Evolutionary conservation across 208 protist species (phyloP).

Genomic region (Leishmania major): DNA sequence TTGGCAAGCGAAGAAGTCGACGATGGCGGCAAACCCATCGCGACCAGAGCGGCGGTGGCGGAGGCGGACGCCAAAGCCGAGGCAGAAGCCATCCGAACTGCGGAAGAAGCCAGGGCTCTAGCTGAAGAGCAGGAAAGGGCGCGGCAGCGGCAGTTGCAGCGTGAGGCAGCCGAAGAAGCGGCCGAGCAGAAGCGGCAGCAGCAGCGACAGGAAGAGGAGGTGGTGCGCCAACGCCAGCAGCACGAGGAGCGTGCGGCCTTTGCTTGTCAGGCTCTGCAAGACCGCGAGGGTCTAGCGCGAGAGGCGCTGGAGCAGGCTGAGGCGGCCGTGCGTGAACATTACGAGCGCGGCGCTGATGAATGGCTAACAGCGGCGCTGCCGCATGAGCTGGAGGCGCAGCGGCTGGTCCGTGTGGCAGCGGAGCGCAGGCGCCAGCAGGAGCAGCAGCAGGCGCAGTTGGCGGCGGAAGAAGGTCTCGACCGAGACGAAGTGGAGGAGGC

Average conservation of each 20-base stretch:
- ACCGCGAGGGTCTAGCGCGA: constrained; percentile 25
- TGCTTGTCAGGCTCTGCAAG: constrained; percentile 15
- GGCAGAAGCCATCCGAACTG: not conserved
- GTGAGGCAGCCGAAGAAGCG: not conserved
- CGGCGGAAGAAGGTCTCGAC: constrained; percentile 5
- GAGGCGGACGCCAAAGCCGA: not conserved
- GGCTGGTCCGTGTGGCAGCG: constrained; percentile 3
- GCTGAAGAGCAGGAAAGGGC: constrained; percentile 7
- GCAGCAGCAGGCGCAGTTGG: not conserved
- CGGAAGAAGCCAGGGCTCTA: not conserved
- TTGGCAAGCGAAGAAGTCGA: not conserved
- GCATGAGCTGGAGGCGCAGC: constrained; percentile 12
- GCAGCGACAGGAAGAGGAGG: constrained; percentile 11
- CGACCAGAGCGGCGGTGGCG: not conserved
- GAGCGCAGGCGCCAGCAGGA: constrained; percentile 12
- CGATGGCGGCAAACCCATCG: not conserved
- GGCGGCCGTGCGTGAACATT: constrained; percentile 24
- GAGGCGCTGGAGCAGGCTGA: constrained; percentile 29
- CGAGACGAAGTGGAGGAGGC: constrained; percentile 7
- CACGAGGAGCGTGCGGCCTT: constrained; percentile 14
- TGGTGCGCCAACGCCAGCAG: constrained; percentile 6
- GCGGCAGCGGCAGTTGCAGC: constrained; percentile 9
- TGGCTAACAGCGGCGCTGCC: constrained; percentile 12
- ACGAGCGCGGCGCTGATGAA: constrained; percentile 21
- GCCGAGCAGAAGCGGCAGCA: not conserved